Base-by-base conservation (phyloP, 1,139 yeast species). In the Kluyveromyces sp. region DNA sequence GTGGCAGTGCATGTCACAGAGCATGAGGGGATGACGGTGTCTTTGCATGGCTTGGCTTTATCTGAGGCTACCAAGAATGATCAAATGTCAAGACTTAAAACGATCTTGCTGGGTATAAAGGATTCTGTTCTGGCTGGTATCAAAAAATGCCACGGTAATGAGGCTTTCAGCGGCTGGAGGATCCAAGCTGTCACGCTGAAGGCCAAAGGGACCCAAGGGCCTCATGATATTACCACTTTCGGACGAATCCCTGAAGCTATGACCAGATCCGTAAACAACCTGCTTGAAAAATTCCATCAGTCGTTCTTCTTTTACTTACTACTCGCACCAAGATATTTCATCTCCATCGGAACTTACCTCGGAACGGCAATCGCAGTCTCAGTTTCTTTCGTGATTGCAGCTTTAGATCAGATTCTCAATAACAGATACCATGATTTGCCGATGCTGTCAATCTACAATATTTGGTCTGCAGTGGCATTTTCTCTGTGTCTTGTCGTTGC, bases 91-190 rank as follows among this genome's bases (percentile, higher is more conserved):
- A 71, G 96, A 49, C 69, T 85, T 31, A 67, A 69, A 39, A 77
- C 85, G 0, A 62, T 94, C 46, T 50, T 77, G 15, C 68, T 72
- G 34, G 94, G 96, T 0, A 75, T 92, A 28, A 64, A 74, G 45
- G 75, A 75, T 39, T 78, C 87, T 57, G 77, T 89, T 1, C 60
- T 80, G 9, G 75, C 95, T 0, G 97, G 97, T 1, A 45, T 57
- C n/a, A 73, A 72, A 13, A 68, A 70, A 12, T 62, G 73, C 1
- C 72, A 78, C 41, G 95, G 96, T 3, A 80, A 88, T 53, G 96
- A 89, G 60, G 87, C 89, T 11, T 92, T 92, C 61, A 83, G 94
- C 41, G 97, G 97, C 2, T 92, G 96, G 95, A 84, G 94, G 61
- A 85, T 94, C 46, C 97, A 92, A 63, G 83, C 97, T 0, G 66